phyloP scores from a whole-genome alignment of 768 basidiomycete genomes.

The Boletus sp. region DNA sequence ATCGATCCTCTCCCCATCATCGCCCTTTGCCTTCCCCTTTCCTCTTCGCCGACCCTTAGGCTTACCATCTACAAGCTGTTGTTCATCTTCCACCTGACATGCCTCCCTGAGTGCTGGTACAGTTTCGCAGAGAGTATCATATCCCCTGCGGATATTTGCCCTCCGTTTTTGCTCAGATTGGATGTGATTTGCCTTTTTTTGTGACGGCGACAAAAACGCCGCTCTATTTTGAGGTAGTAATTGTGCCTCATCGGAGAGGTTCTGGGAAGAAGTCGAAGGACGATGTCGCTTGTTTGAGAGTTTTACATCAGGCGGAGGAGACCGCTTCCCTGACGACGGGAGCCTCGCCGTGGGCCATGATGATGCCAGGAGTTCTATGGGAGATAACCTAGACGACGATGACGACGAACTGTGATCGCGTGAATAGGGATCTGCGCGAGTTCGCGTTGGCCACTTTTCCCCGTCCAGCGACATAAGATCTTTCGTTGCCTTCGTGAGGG shows the following conservation, averaged over 20 bases:
- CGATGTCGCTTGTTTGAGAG: conserved; percentile 35
- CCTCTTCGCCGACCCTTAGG: conserved; percentile 37
- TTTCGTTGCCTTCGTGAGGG: conserved; percentile 76
- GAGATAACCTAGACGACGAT: conserved; percentile 28
- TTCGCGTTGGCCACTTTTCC: conserved; percentile 35
- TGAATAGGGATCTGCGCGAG: conserved; percentile 6
- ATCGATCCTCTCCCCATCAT: conserved; percentile 65
- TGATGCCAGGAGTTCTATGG: conserved; percentile 18
- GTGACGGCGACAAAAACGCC: conserved; percentile 67
- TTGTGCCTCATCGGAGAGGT: conserved; percentile 11
- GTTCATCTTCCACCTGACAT: conserved; percentile 72
- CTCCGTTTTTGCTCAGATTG: conserved; percentile 92
- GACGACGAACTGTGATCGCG: conserved; percentile 26
- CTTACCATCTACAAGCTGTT: conserved; percentile 33
- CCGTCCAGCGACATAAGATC: conserved; percentile 75
- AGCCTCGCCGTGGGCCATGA: conserved; percentile 13
- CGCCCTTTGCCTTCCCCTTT: conserved; percentile 39
- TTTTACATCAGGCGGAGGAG: conserved; percentile 25
- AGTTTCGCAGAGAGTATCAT: conserved; percentile 82
- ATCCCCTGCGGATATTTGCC: conserved; percentile 85
- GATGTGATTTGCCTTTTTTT: conserved; percentile 94
- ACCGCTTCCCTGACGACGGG: conserved; percentile 23
- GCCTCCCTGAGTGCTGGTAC: conserved; percentile 83
- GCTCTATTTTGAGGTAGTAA: conserved; percentile 10
- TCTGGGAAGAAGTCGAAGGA: conserved; percentile 16